Base-by-base conservation (phyloP, 1,139 yeast genomes). In the Suhomyces taliae region DNA sequence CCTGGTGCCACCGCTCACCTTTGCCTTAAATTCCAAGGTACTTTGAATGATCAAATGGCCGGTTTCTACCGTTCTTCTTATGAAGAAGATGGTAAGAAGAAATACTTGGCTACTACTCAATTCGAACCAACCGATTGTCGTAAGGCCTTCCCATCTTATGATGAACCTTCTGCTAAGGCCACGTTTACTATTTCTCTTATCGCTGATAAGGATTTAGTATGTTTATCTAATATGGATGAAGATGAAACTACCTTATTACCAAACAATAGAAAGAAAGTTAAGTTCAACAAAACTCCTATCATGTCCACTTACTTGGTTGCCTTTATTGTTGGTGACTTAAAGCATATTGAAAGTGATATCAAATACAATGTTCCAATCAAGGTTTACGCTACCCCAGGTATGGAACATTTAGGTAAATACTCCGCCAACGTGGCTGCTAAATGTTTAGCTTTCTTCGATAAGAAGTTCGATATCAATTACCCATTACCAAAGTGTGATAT, bases 91-190 rank as follows among this genome's bases (percentile, higher is more conserved):
- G 90, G 87, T 8, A 75, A 74, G 51, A 75, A 79, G 41, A 82
- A 83, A 60, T 80, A 77, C 53, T 78, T 86, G 74, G 85, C 89
- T 40, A 82, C 91, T 35, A 87, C 95, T 39, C 95, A 87, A 68
- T 85, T 87, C 78, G 95, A 87, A 67, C 87, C 95, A 33, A 85
- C 91, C 29, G 91, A 87, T 63, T 90, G 91, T 44, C 83, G 95
- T 65, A 78, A 90, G 59, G 91, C 95, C 1, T 85, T 87, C 70
- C 95, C 95, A 14, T 86, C 89, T 61, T 81, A 85, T 54, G 95
- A 87, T 63, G 95, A 87, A 64, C 95, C 95, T 27, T 78, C 81
- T 46, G 73, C 84, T 51, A 87, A 87, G 67, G 88, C 95, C 8
- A 79, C 88, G 26, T 87, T 83, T 59, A 83, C 83, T 50, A 76